These are phyloP conservation scores for Sugiyamaella paludigena DNA, from an alignment of 1,139 yeast genomes.

Conservation along the genomic window DNA sequence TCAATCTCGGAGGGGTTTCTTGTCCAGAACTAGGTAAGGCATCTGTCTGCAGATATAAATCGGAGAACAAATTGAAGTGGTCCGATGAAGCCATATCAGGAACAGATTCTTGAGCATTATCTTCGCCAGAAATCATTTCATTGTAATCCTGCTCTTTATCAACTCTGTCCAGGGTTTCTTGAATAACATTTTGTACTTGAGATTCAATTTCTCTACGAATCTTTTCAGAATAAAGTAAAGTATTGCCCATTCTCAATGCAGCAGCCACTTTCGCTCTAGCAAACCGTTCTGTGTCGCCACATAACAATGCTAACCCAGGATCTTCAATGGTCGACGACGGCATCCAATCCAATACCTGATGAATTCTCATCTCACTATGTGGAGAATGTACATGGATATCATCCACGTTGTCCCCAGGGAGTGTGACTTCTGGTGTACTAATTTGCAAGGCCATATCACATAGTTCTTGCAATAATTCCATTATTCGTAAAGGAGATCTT, in stretches of 20 bases:
- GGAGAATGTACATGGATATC: conserved; percentile 51
- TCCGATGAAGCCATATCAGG: conserved; percentile 2
- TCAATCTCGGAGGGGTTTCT: conserved; percentile 10
- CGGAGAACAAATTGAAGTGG: conserved; percentile 22
- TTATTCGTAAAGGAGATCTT: conserved; percentile 64
- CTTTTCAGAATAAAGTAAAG: conserved; percentile 73
- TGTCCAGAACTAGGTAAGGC: conserved; percentile 21
- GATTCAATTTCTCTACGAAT: conserved; percentile 79
- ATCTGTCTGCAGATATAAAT: conserved; percentile 28
- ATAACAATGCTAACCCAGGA: conserved; percentile 58
- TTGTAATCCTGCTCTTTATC: conserved; percentile 7
- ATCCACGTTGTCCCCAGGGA: conserved; percentile 25
- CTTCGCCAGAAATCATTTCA: conserved; percentile 10
- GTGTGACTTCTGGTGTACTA: conserved; percentile 48
- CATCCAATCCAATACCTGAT: conserved; percentile 52
- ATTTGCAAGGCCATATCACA: conserved; percentile 76
- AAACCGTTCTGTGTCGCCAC: conserved; percentile 64
- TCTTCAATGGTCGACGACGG: conserved; percentile 57
- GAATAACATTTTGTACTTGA: conserved; percentile 63
- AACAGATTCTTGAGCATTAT: conserved; percentile 20
- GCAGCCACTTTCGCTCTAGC: conserved; percentile 70
- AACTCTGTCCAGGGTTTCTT: conserved; percentile 36
- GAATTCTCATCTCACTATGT: conserved; percentile 63
- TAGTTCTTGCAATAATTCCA: conserved; percentile 61
- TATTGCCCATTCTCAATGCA: conserved; percentile 71